phyloP scores from a whole-genome alignment of 2,329 filamentous ascomycete species.

The Plenodomus lindquistii region DNA sequence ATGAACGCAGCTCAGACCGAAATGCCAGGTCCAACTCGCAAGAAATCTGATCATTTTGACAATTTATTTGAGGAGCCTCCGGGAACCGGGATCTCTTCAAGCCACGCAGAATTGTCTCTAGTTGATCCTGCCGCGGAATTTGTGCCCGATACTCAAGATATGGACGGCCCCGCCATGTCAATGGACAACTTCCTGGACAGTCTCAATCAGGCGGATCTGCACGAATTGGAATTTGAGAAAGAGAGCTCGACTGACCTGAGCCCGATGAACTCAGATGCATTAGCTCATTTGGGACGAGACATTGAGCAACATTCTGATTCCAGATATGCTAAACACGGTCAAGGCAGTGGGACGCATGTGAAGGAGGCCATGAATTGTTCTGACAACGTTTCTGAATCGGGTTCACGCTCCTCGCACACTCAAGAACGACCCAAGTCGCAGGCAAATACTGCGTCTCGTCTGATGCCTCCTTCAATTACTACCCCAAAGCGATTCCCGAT shows the following conservation, averaged over 20 bases:
- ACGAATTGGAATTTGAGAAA: not conserved
- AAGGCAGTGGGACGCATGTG: not conserved
- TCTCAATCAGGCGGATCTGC: not conserved
- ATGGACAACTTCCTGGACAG: not conserved
- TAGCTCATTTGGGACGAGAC: slow-evolving; percentile 8
- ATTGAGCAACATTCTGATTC: not conserved
- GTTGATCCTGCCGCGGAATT: slow-evolving; percentile 5
- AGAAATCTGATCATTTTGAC: slow-evolving; percentile 2
- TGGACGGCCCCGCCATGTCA: not conserved
- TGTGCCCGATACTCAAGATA: slow-evolving; percentile 14
- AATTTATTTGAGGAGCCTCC: slow-evolving; percentile 7
- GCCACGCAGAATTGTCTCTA: slow-evolving; percentile 7
- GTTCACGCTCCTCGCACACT: slow-evolving; percentile 9
- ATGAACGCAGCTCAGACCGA: not conserved
- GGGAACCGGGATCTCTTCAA: not conserved
- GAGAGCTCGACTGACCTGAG: slow-evolving; percentile 10
- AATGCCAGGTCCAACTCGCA: not conserved
- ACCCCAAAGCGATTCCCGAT: not conserved
- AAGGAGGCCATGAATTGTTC: not conserved
- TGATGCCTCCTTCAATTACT: slow-evolving; percentile 18
- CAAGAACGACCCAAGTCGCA: slow-evolving; percentile 30
- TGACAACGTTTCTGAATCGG: slow-evolving; percentile 1
- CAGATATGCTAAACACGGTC: not conserved
- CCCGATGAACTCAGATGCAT: slow-evolving; percentile 13
- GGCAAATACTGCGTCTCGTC: slow-evolving; percentile 38